These are phyloP conservation scores for Taphrina pruni DNA, from an alignment of 1,139 yeast genomes.

Conservation along the genomic window DNA sequence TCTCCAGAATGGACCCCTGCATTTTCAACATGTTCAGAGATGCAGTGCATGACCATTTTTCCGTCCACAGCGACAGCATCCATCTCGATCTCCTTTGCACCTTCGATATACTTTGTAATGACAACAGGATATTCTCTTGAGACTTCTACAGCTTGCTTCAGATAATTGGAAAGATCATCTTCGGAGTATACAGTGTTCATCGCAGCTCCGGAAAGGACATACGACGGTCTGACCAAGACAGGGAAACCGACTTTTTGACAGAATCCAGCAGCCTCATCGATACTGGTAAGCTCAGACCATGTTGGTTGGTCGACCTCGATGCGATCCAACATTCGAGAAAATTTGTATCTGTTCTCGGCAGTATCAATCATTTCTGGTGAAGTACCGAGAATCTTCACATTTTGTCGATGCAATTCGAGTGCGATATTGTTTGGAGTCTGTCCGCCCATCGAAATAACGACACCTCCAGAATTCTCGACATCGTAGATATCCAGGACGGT, in stretches of 20 bases:
- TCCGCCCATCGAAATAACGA: conserved; percentile 97
- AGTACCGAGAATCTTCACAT: conserved; percentile 94
- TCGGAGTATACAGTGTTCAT: conserved; percentile 95
- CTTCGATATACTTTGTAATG: conserved; percentile 93
- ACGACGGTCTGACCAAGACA: conserved; percentile 96
- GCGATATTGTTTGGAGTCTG: conserved; percentile 98
- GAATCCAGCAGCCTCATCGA: conserved; percentile 89
- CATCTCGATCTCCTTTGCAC: conserved; percentile 98
- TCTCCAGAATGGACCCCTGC: conserved; percentile 99
- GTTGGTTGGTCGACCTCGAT: conserved; percentile 99
- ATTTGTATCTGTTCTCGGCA: conserved; percentile 97
- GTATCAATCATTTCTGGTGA: conserved; percentile 98
- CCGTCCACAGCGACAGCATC: conserved; percentile 98
- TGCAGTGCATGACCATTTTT: conserved; percentile 93
- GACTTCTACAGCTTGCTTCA: conserved; percentile 94
- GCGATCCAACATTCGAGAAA: conserved; percentile 94
- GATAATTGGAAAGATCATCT: conserved; percentile 84
- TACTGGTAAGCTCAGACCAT: conserved; percentile 96
- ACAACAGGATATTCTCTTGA: conserved; percentile 98
- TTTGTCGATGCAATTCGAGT: conserved; percentile 87
- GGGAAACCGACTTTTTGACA: conserved; percentile 93
- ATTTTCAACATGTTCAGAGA: conserved; percentile 97
- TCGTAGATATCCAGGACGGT: conserved; percentile 95
- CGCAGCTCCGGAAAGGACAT: conserved; percentile 98
- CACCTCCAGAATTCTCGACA: conserved; percentile 88